Conservation (phyloP, 108 stramenopile genomes). For the Schizochytrium sp. region DNA sequence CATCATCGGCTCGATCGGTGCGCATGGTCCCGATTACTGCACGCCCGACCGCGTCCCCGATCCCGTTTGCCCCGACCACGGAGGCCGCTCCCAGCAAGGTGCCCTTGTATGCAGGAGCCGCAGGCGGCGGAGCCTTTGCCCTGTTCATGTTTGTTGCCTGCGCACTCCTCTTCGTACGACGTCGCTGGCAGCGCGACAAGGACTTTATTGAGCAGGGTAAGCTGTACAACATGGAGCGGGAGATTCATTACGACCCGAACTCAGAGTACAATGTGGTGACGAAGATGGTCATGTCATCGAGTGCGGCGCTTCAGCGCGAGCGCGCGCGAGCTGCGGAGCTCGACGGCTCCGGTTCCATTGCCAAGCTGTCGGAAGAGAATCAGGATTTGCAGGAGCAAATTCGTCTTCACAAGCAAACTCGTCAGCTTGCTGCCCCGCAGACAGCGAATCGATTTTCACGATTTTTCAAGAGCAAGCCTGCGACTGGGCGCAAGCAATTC, state of each 20-base stretch:
- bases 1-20: not conserved
- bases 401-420: not conserved
- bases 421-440: not conserved
- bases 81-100: not conserved
- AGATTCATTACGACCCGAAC: not conserved
- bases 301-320: not conserved
- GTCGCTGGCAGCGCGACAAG: not conserved
- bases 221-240: not conserved
- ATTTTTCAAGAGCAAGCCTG: not conserved
- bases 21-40: not conserved
- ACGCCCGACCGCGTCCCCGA: not conserved
- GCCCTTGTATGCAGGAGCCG: not conserved
- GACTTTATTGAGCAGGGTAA: not conserved
- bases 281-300: not conserved
- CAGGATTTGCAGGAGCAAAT: not conserved
- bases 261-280: not conserved
- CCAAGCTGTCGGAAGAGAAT: not conserved
- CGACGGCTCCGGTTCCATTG: not conserved
- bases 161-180: not conserved
- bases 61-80: not conserved
- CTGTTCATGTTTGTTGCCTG: not conserved
- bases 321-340: not conserved
- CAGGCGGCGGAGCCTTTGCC: not conserved
- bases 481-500: not conserved
- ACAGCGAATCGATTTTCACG: not conserved